These are phyloP conservation scores for Megacollybia platyphylla DNA, from an alignment of 1,284 basidiomycete genomes.

Conservation along the genomic window DNA sequence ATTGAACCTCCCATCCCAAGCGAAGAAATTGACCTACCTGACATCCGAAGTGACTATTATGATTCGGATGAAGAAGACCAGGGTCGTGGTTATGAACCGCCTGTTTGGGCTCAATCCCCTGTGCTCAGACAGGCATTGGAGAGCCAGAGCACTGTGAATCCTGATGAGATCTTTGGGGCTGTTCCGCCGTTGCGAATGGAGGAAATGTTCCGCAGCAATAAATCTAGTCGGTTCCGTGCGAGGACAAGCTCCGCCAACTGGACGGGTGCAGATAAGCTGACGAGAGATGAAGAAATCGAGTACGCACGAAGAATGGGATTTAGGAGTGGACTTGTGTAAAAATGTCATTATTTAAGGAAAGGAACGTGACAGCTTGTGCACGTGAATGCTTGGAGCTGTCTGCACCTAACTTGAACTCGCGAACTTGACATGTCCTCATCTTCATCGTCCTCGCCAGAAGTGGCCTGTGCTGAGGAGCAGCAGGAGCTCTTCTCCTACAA, in stretches of 20 bases:
- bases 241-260: constrained; percentile 91
- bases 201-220: constrained; percentile 58
- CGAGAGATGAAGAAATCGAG: constrained; percentile 70
- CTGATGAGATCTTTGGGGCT: constrained; percentile 84
- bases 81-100: constrained; percentile 57
- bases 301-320: constrained; percentile 89
- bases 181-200: constrained; percentile 82
- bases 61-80: constrained; percentile 86
- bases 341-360: too few relatives aligned
- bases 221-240: constrained; percentile 72
- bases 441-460: constrained; percentile 58
- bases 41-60: constrained; percentile 91
- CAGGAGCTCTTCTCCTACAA: constrained; percentile 45
- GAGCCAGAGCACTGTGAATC: constrained; percentile 75
- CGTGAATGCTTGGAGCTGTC: too few relatives aligned
- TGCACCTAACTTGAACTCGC: too few relatives aligned
- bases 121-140: constrained; percentile 68
- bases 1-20: constrained; percentile 38
- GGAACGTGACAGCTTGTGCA: too few relatives aligned
- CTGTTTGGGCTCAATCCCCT: constrained; percentile 85
- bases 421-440: constrained; percentile 27
- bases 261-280: constrained; percentile 77
- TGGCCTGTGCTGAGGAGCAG: constrained; percentile 26
- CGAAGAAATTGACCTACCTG: constrained; percentile 84
- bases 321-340: constrained; percentile 16